These are phyloP conservation scores for Aspergillus leporis DNA, from an alignment of 495 filamentous ascomycete genomes.

Conservation along the genomic window DNA sequence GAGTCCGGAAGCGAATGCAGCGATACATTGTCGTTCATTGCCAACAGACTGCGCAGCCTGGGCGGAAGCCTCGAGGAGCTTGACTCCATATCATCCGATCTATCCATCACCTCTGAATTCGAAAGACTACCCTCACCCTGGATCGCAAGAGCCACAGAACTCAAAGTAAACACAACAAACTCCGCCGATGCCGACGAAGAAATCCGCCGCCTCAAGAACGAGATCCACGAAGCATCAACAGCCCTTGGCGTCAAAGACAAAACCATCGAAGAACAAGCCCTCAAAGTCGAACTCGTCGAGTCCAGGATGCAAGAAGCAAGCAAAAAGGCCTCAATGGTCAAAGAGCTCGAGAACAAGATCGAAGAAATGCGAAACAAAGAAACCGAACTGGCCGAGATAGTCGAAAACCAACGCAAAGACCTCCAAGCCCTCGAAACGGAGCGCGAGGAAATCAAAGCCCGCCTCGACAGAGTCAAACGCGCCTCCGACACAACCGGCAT, in stretches of 20 bases:
- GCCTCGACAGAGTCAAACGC: slow-evolving; percentile 57
- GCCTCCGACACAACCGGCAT: slow-evolving; percentile 54
- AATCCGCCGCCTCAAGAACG: slow-evolving; percentile 70
- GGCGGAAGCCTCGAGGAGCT: slow-evolving; percentile 70
- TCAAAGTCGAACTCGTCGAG: slow-evolving; percentile 57
- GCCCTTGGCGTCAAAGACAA: slow-evolving; percentile 85
- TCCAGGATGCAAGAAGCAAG: slow-evolving; percentile 55
- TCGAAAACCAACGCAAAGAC: slow-evolving; percentile 43
- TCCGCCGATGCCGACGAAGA: slow-evolving; percentile 80
- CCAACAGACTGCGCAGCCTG: slow-evolving; percentile 64
- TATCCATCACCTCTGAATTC: slow-evolving; percentile 82
- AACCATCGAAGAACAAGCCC: slow-evolving; percentile 82
- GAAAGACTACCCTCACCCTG: slow-evolving; percentile 76
- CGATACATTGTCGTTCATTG: slow-evolving; percentile 68
- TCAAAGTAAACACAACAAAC: slow-evolving; percentile 75
- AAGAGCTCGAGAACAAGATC: slow-evolving; percentile 57
- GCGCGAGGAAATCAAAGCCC: slow-evolving; percentile 72
- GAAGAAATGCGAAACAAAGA: slow-evolving; percentile 57
- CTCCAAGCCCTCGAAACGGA: slow-evolving; percentile 59
- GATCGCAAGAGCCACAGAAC: slow-evolving; percentile 76
- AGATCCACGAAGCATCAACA: slow-evolving; percentile 62
- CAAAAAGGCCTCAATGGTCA: slow-evolving; percentile 51
- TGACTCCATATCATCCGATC: slow-evolving; percentile 67
- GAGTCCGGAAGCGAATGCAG: slow-evolving; percentile 45
- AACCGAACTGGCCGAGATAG: slow-evolving; percentile 33